Percentiles rank a stretch among this genome's conserved stretches.
phyloP scores from a whole-genome alignment of 1,284 basidiomycete genomes.

The Salmacisia buchloeana region DNA sequence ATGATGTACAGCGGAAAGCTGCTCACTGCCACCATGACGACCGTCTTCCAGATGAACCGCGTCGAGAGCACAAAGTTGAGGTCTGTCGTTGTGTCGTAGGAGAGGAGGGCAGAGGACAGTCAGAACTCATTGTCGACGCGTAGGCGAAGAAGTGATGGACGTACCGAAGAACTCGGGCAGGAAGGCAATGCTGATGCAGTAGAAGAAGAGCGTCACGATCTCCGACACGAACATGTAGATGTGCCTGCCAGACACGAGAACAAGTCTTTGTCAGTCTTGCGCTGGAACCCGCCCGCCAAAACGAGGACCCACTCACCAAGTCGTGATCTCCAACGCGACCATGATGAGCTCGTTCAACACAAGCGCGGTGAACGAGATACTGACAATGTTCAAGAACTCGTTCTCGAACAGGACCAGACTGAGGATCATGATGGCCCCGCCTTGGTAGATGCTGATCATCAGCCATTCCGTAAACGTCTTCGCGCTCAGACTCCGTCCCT shows the following conservation, averaged over 20 bases:
- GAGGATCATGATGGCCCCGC: conserved; percentile 97
- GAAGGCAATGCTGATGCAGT: conserved; percentile 85
- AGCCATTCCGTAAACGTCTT: conserved; percentile 99
- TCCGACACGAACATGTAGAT: conserved; percentile 91
- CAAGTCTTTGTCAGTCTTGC: background rate
- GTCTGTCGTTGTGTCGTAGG: conserved; percentile 62
- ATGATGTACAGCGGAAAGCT: conserved; percentile 85
- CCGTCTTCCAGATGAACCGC: conserved; percentile 83
- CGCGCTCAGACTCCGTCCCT: conserved; percentile 66
- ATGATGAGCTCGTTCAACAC: conserved; percentile 97
- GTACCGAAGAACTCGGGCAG: conserved; percentile 85
- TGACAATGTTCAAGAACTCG: conserved; percentile 95
- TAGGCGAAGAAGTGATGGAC: background rate
- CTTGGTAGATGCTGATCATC: conserved; percentile 96
- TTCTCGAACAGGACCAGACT: conserved; percentile 92
- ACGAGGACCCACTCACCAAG: conserved; percentile 62
- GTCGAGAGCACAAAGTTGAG: conserved; percentile 82
- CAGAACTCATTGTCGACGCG: background rate
- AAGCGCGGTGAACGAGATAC: conserved; percentile 93
- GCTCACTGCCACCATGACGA: conserved; percentile 81
- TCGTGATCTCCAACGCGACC: conserved; percentile 95
- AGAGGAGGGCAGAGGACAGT: background rate
- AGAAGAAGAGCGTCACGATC: conserved; percentile 79
- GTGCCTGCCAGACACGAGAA: conserved; percentile 63
- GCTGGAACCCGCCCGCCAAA: background rate